Conservation (phyloP, 2,329 filamentous ascomycete genomes). For the Pseudogymnoascus sp. region DNA sequence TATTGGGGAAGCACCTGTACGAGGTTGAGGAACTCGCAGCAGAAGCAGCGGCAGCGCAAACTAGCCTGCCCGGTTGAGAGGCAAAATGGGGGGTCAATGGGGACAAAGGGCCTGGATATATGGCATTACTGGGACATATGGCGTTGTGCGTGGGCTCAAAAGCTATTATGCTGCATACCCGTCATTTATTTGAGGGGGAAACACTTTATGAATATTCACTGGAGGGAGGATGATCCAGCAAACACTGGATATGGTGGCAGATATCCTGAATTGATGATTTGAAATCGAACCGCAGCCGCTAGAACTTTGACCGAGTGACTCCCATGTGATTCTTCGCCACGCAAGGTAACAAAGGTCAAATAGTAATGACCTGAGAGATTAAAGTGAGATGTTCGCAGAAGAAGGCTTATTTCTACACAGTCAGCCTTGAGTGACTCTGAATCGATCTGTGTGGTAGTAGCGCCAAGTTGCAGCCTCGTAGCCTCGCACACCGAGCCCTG, state of each 20-base stretch:
- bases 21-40: conserved; percentile 57
- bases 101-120: conserved; percentile 2
- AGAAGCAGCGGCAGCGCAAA: conserved; percentile 19
- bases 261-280: neutral
- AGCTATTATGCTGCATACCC: conserved; percentile 2
- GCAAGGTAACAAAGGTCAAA: neutral
- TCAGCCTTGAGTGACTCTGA: conserved; percentile 3
- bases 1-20: conserved; percentile 82
- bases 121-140: neutral
- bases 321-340: neutral
- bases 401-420: neutral
- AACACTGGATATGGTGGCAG: neutral
- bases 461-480: conserved; percentile 5
- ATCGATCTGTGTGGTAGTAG: neutral
- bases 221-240: neutral
- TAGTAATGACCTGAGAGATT: neutral
- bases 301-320: neutral
- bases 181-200: neutral
- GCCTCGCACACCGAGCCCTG: neutral
- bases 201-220: neutral
- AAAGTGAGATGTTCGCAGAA: neutral
- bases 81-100: neutral
- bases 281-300: neutral
- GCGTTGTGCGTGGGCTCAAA: neutral
- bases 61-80: neutral